Conservation (phyloP, 2,329 filamentous ascomycete genomes). For the Arthrobotrys conoides region DNA sequence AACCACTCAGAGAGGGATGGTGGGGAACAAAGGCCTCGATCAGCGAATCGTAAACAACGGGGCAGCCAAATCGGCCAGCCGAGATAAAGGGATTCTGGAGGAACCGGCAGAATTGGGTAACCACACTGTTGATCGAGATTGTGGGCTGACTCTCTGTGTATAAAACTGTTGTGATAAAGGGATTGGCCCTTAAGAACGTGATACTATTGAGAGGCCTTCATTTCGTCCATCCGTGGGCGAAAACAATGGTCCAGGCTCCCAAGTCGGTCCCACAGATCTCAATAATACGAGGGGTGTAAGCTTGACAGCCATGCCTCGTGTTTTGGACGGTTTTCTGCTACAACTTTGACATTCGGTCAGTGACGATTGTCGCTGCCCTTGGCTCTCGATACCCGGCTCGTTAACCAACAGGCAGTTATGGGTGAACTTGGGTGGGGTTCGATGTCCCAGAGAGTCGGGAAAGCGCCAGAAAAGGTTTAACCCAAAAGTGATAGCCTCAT, state of each 20-base stretch:
- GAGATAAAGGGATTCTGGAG: constrained; percentile 60
- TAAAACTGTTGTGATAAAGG: constrained; percentile 42
- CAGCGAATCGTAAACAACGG: constrained; percentile 61
- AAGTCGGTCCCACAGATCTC: constrained; percentile 30
- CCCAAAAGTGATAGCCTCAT: constrained; percentile 32
- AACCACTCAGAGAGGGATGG: constrained; percentile 54
- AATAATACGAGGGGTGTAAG: constrained; percentile 41
- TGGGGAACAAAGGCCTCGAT: constrained; percentile 53
- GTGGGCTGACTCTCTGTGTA: constrained; percentile 46
- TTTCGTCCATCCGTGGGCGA: constrained; percentile 33
- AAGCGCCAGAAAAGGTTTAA: constrained; percentile 33
- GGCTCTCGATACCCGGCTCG: constrained; percentile 18
- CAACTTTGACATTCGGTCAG: constrained; percentile 11
- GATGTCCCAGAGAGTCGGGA: constrained; percentile 39
- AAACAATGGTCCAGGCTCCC: constrained; percentile 40
- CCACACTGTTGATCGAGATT: constrained; percentile 57
- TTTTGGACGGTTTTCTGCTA: constrained; percentile 56
- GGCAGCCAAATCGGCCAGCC: constrained; percentile 58
- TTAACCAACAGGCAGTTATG: constrained; percentile 40
- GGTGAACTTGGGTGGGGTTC: constrained; percentile 40
- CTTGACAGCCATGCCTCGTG: constrained; percentile 50
- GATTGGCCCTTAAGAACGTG: constrained; percentile 31
- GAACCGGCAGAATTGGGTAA: constrained; percentile 54
- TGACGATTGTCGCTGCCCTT: constrained; percentile 13
- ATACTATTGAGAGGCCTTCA: constrained; percentile 60